phyloP scores from a whole-genome alignment of 495 filamentous ascomycete species.

The Penicillium parvum region DNA sequence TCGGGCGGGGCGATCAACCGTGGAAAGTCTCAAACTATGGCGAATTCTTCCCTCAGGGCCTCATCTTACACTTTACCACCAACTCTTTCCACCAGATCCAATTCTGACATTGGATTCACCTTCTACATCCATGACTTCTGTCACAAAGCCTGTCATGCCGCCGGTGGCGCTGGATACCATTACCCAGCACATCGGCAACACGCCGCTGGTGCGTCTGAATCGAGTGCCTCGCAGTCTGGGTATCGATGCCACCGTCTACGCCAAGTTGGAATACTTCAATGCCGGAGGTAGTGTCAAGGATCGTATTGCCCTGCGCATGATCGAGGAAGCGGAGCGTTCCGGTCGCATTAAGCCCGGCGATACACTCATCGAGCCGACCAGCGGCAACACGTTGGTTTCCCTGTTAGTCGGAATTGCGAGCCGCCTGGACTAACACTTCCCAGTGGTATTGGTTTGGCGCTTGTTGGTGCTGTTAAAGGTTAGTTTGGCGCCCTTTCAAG shows the following conservation, averaged over 20 bases:
- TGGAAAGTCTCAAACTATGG: slow-evolving; percentile 9
- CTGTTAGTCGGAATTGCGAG: neutral
- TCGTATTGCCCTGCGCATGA: slow-evolving; percentile 94
- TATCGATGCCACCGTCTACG: slow-evolving; percentile 86
- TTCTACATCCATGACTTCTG: slow-evolving; percentile 17
- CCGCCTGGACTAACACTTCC: slow-evolving; percentile 15
- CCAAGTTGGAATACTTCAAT: slow-evolving; percentile 95
- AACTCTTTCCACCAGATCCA: neutral
- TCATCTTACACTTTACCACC: neutral
- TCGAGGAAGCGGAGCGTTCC: slow-evolving; percentile 86
- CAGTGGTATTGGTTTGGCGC: slow-evolving; percentile 87
- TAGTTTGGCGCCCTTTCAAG: too few relatives aligned
- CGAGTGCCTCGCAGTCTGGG: slow-evolving; percentile 83
- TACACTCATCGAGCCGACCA: slow-evolving; percentile 95
- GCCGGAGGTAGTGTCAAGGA: slow-evolving; percentile 98
- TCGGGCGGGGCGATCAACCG: slow-evolving; percentile 16
- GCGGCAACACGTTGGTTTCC: slow-evolving; percentile 78
- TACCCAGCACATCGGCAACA: slow-evolving; percentile 81
- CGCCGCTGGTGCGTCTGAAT: slow-evolving; percentile 88
- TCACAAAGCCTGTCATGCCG: slow-evolving; percentile 42
- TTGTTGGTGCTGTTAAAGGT: slow-evolving; percentile 93
- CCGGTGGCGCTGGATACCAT: slow-evolving; percentile 57
- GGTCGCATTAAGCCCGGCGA: slow-evolving; percentile 97
- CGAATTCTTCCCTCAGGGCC: slow-evolving; percentile 8
- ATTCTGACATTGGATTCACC: neutral